Conservation (phyloP, 495 filamentous ascomycete species). For the Tuber indicum region DNA sequence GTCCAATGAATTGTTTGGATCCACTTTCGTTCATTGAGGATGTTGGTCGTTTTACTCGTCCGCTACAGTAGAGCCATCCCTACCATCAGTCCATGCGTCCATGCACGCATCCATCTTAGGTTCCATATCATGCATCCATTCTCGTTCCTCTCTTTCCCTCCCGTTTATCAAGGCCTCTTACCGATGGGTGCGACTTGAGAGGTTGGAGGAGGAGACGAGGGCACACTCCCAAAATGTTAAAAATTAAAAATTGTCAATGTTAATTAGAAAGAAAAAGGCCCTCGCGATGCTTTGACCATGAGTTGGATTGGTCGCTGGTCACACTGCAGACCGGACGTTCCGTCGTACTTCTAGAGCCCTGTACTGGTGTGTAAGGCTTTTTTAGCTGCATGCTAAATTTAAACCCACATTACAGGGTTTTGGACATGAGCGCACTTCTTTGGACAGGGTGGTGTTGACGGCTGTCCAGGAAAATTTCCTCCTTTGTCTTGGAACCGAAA, state of each 20-base stretch:
- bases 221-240: not conserved
- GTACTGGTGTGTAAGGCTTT: not conserved
- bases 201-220: not conserved
- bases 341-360: conserved; percentile 22
- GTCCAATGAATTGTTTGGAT: not conserved
- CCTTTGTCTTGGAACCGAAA: conserved; percentile 16
- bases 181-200: not conserved
- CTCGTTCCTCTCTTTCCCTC: not conserved
- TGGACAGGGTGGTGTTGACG: conserved; percentile 6
- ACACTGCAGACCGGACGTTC: conserved; percentile 31
- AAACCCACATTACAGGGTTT: conserved; percentile 12
- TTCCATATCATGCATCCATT: not conserved
- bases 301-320: conserved; percentile 14
- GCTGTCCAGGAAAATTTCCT: conserved; percentile 3
- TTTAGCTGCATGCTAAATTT: conserved; percentile 28
- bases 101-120: not conserved
- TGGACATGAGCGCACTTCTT: conserved; percentile 21
- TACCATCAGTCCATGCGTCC: not conserved
- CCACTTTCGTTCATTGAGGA: not conserved
- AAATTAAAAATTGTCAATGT: conserved; percentile 15
- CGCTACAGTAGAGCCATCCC: not conserved
- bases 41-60: not conserved
- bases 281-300: conserved; percentile 18
- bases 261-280: conserved; percentile 10
- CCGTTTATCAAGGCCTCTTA: not conserved